Evolutionary conservation across 2,329 filamentous ascomycete genomes (phyloP), one percentile per base, ranked within the genome.

Genomic region (Scopulariopsis brevicaulis): DNA sequence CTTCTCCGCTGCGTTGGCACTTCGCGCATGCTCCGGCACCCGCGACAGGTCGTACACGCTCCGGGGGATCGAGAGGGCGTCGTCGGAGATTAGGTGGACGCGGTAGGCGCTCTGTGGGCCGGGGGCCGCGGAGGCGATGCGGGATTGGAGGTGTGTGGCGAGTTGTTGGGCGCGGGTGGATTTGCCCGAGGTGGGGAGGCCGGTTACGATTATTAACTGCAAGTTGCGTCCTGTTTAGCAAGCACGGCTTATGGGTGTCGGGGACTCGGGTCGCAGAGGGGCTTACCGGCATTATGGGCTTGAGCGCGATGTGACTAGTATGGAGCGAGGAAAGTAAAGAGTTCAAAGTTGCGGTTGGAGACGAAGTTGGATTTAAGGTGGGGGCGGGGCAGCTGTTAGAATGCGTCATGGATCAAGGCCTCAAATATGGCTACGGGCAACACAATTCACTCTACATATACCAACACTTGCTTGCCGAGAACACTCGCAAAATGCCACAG

Each of bases 1-100:
- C 70, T 95, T 95, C 68, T 95, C 89, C 1, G 84, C 80, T 28
- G 83, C 80, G 64, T 88, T 88, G 59, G 88, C 87, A 28, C 86
- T 87, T 60, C 87, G 83, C 37, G 80, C 78, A 65, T 86, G 82
- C 4, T 77, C 77, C 2, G 78, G 78, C 24, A 83, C 71, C 4
- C 75, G 72, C 2, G 80, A 82, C 48, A 86, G 77, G 65, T 86
- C 83, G 75, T 93, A 93, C 50, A 89, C 88, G 59, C 78, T 67
- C 60, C 88, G 86, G 3, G 83, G 76, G 58, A 92, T 84, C 52
- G 83, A 83, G 51, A 91, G 81, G 4, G 79, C 78, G 62, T 88
- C 81, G 73, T 92, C 87, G 58, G 86, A 88, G 65, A 93, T 82
- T 63, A 89, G 81, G 68, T 90, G 85, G 3, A 91, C 77, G 60